Percentiles rank a stretch among this genome's conserved stretches.
Conservation (phyloP, 805 yeast genomes). For the Clavispora santaluciae region DNA sequence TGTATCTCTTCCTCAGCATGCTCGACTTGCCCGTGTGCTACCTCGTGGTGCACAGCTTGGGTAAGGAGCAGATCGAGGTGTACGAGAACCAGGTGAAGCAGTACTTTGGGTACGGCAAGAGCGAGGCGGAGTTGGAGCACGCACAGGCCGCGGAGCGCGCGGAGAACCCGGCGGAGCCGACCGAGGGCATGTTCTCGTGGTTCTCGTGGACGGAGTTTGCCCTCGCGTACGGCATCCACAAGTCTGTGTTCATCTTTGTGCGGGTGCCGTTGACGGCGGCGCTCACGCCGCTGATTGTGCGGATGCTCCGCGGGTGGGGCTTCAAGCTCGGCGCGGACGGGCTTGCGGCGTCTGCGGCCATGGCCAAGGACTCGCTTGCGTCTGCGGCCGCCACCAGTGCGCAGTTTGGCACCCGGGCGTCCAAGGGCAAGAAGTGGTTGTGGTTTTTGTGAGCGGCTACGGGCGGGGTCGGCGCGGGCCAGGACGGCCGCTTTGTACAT, state of each 20-base stretch:
- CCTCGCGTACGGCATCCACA: constrained; percentile 91
- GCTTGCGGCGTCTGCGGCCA: constrained; percentile 36
- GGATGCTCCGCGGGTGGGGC: constrained; percentile 65
- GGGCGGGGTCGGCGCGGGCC: no score
- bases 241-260: constrained; percentile 67
- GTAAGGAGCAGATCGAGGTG: constrained; percentile 73
- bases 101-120: constrained; percentile 56
- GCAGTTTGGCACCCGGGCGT: constrained; percentile 51
- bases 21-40: constrained; percentile 84
- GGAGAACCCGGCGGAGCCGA: constrained; percentile 17
- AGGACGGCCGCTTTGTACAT: background rate
- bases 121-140: constrained; percentile 37
- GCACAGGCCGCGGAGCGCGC: constrained; percentile 32
- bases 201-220: constrained; percentile 75
- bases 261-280: constrained; percentile 91
- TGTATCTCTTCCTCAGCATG: constrained; percentile 66
- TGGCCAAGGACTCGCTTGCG: constrained; percentile 10
- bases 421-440: constrained; percentile 52
- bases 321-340: constrained; percentile 62
- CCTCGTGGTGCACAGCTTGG: constrained; percentile 76
- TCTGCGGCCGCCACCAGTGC: constrained; percentile 36
- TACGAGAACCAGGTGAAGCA: constrained; percentile 59
- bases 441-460: constrained; percentile 52
- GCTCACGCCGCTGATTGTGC: constrained; percentile 76
- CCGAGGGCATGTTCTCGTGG: constrained; percentile 26